Base-by-base conservation (phyloP, 148 eudicot species). In the Rhododendron ferrugineum region DNA sequence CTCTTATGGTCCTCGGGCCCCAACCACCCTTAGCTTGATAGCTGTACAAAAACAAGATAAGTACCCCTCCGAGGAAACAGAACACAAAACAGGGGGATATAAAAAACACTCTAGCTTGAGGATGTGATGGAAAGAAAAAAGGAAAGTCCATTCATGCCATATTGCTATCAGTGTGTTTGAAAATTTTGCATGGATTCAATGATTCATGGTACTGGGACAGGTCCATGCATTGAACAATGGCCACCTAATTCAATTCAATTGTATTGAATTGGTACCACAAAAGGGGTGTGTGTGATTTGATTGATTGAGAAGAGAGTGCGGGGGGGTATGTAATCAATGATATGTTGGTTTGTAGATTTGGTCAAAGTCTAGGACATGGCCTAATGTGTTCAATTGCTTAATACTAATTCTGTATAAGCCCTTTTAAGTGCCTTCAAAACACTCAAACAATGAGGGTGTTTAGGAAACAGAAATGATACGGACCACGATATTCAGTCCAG, bases 51-150 rank as follows among this genome's bases (percentile, higher is more conserved):
- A 81, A 40, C 44, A 75, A 84, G 80, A 75, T 82, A 46, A 84
- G 87, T 86, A 75, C 83, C 85, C 87, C 84, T 89, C 90, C 90
- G 30, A 89, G 90, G 90, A 89, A 86, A 86, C 90, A 89, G 75
- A 78, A 79, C 90, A 89, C 80, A 78, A 79, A 26, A 84, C 73
- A 79, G n/a, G 28, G 34, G 16, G 49, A 52, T 64, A 28, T 37
- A 60, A 37, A 68, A 11, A 34, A 37, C 6, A 22, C 26, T 58
- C 1, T 1, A 6, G 44, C 44, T n/a, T 7, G 8, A 32, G 2
- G 72, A 68, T 11, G 77, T 34, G 42, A 73, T 73, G 77, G 77
- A 74, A 78, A 3, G 11, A 68, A 22, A 66, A 32, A n/a, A 83
- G 20, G 37, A 68, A 22, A 64, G 73, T 64, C 11, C 75, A 37